Conservation (phyloP, 176 grass and related monocot species). For the Juncus effusus region DNA sequence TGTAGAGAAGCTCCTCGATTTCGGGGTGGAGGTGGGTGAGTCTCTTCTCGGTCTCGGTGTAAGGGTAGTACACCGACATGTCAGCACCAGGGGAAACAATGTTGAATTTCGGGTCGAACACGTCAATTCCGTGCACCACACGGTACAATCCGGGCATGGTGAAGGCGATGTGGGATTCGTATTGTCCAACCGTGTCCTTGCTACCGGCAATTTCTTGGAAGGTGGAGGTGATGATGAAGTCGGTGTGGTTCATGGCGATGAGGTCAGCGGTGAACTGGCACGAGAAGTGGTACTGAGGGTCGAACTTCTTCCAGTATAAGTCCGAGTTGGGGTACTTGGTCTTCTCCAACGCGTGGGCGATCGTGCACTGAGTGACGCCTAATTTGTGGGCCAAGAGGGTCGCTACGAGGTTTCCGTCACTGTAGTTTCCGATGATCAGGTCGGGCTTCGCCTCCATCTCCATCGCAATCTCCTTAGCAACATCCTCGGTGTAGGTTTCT, state of each 20-base stretch:
- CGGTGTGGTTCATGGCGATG: slow-evolving; percentile 90
- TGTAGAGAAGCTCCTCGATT: slow-evolving; percentile 91
- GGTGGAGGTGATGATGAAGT: slow-evolving; percentile 98
- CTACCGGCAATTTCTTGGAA: slow-evolving; percentile 99
- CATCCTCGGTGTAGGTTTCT: slow-evolving; percentile 94
- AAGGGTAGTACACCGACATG: slow-evolving; percentile 84
- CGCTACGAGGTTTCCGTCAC: slow-evolving; percentile 90
- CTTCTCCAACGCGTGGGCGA: slow-evolving; percentile 97
- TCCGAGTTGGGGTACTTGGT: slow-evolving; percentile 97
- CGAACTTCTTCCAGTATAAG: slow-evolving; percentile 90
- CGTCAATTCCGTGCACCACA: slow-evolving; percentile 91
- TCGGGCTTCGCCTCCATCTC: slow-evolving; percentile 94
- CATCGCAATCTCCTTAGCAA: slow-evolving; percentile 65
- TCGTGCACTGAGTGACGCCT: slow-evolving; percentile 96
- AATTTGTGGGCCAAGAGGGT: slow-evolving; percentile 86
- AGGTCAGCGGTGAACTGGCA: slow-evolving; percentile 96
- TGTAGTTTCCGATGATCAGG: slow-evolving; percentile 95
- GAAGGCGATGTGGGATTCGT: slow-evolving; percentile 87
- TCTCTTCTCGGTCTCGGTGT: slow-evolving; percentile 76
- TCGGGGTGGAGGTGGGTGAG: slow-evolving; percentile 75
- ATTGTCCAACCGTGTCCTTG: slow-evolving; percentile 95
- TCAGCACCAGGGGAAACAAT: slow-evolving; percentile 98
- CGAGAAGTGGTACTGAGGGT: slow-evolving; percentile 93
- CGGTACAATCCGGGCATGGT: slow-evolving; percentile 93
- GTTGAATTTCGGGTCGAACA: slow-evolving; percentile 98